Evolutionary conservation across 1,284 basidiomycete genomes (phyloP).

Genomic region (Sporisorium sorghi): DNA sequence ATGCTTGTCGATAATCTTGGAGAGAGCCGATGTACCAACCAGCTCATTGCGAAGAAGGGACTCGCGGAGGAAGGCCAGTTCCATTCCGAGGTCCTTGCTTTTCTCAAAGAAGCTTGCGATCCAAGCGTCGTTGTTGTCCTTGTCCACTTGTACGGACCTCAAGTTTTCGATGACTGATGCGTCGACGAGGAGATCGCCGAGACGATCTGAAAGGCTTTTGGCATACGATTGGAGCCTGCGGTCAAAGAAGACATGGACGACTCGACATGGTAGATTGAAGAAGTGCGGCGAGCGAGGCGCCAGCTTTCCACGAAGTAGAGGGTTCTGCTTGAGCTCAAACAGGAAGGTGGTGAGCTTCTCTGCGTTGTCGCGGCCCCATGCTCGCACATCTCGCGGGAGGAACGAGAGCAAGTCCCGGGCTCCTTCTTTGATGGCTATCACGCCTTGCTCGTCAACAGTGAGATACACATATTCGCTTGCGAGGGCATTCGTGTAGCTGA

Average conservation of each 20-base stretch:
- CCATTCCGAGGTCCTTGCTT: slow-evolving; percentile 18
- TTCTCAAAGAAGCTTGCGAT: slow-evolving; percentile 20
- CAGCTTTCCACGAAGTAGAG: not conserved
- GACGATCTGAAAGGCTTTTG: not conserved
- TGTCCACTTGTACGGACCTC: not conserved
- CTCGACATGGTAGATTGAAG: slow-evolving; percentile 10
- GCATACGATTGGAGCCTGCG: not conserved
- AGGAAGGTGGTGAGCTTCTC: slow-evolving; percentile 1
- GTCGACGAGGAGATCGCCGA: slow-evolving; percentile 11
- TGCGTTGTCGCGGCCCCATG: not conserved
- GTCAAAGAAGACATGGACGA: slow-evolving; percentile 15
- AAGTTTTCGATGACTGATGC: not conserved
- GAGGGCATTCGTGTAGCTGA: slow-evolving; percentile 3
- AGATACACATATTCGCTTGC: not conserved
- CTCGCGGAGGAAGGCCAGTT: slow-evolving; percentile 37
- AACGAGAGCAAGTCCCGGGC: slow-evolving; percentile 5
- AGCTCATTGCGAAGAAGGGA: slow-evolving; percentile 36
- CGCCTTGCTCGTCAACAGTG: slow-evolving; percentile 4
- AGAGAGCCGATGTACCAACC: slow-evolving; percentile 18
- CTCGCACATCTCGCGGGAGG: slow-evolving; percentile 26
- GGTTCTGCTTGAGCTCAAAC: slow-evolving; percentile 31
- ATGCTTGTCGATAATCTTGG: not conserved
- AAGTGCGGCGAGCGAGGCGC: not conserved
- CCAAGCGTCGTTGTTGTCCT: slow-evolving; percentile 9
- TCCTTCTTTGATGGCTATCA: slow-evolving; percentile 3